These are phyloP conservation scores for Haematococcus sp. DNA, from an alignment of 139 green algal species.

Conservation along the genomic window DNA sequence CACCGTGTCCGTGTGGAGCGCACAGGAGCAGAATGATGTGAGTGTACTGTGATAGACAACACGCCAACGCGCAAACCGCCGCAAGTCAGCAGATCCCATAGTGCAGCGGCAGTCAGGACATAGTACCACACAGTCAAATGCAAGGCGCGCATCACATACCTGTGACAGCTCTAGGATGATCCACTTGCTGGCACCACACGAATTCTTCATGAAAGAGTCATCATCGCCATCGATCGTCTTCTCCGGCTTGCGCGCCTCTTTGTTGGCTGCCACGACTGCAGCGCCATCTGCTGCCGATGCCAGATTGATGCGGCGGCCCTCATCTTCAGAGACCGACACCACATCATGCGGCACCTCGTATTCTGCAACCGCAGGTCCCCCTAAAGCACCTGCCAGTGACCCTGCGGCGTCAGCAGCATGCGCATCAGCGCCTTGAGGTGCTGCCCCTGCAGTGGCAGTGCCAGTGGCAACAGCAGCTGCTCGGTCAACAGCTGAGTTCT, in stretches of 20 bases:
- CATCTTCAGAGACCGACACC: neutral
- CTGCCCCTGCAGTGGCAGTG: neutral
- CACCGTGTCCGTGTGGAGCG: neutral
- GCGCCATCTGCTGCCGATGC: conserved; percentile 54
- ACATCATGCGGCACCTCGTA: neutral
- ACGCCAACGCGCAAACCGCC: too few relatives aligned
- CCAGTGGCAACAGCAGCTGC: neutral
- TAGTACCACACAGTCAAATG: too few relatives aligned
- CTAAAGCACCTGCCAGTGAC: neutral
- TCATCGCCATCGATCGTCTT: conserved; percentile 74
- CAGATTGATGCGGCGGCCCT: conserved; percentile 43
- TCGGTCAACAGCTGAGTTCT: neutral
- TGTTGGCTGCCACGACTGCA: conserved; percentile 76
- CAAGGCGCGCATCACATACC: conserved; percentile 41
- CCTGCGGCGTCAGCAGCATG: neutral
- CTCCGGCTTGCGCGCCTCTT: conserved; percentile 63
- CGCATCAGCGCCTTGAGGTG: neutral
- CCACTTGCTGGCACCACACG: conserved; percentile 77
- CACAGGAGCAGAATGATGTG: too few relatives aligned
- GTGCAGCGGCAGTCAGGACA: too few relatives aligned
- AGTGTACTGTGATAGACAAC: too few relatives aligned
- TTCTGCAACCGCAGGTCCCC: neutral
- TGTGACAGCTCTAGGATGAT: conserved; percentile 81
- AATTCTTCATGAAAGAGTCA: conserved; percentile 84
- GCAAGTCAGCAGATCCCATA: too few relatives aligned